Percentiles rank a stretch among this genome's conserved stretches.
phyloP scores from a whole-genome alignment of 2,329 filamentous ascomycete genomes.

The Fusarium sp. region DNA sequence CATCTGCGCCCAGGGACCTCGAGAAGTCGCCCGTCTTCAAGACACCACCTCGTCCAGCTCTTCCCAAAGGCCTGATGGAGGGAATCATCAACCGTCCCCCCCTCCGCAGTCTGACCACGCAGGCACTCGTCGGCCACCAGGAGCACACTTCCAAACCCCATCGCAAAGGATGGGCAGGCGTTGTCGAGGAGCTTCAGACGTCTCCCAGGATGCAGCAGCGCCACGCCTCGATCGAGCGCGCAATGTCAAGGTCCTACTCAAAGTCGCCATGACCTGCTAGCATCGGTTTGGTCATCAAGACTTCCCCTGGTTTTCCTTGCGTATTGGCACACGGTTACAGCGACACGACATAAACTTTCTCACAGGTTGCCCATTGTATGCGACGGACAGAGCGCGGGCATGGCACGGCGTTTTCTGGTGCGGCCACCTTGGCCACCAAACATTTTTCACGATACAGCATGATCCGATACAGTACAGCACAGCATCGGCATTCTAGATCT shows the following conservation, averaged over 20 bases:
- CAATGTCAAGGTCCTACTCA: constrained; percentile 57
- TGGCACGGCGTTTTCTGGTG: constrained; percentile 40
- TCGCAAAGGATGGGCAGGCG: constrained; percentile 70
- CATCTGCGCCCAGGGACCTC: constrained; percentile 48
- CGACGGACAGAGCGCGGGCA: constrained; percentile 26
- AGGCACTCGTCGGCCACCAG: constrained; percentile 62
- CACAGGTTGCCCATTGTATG: constrained; percentile 32
- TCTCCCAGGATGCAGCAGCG: constrained; percentile 71
- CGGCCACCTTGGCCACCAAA: constrained; percentile 27
- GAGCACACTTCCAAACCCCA: constrained; percentile 61
- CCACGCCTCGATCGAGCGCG: constrained; percentile 71
- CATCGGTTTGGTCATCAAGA: constrained; percentile 12
- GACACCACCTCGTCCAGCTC: constrained; percentile 47
- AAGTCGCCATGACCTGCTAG: constrained; percentile 46
- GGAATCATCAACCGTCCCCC: constrained; percentile 60
- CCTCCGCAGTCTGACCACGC: constrained; percentile 65
- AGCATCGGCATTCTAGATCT: constrained; percentile 17
- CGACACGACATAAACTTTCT: constrained; percentile 28
- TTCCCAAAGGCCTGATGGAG: constrained; percentile 59
- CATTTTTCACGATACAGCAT: constrained; percentile 36
- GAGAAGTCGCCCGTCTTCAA: constrained; percentile 50
- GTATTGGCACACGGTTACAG: constrained; percentile 31
- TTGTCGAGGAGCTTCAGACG: constrained; percentile 71
- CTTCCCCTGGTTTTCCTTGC: constrained; percentile 32
- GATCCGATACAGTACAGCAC: constrained; percentile 8